Evolutionary conservation across 768 basidiomycete genomes (phyloP), one percentile per base, ranked within the genome.

Genomic region (Panaeolus papilionaceus): DNA sequence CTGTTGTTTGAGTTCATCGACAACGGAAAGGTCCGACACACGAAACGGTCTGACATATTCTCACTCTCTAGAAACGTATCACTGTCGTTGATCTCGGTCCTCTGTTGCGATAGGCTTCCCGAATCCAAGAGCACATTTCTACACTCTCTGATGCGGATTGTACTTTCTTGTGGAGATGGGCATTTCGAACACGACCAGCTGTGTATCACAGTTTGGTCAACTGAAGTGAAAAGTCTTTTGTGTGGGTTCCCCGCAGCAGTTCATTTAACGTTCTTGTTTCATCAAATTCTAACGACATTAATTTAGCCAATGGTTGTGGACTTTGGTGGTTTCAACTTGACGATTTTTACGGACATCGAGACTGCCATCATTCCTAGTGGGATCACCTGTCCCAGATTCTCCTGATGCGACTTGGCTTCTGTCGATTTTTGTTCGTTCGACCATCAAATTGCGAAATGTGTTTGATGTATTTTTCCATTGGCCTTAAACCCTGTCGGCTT

Each of bases 181-280:
- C 45, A 20, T 2, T 18, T 7, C 45, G 20, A 12, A 44, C 42
- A 44, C 47, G 20, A n/a, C 6, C 23, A 20, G 16, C n/a, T 23
- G 14, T 11, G 6, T 33, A 58, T 58, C 54, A 33, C 26, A 58
- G 33, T 33, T 18, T 33, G 33, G 28, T 12, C 26, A 14, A 9
- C 18, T 51, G 49, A 20, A 23, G 54, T 18, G 16, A 58, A 58
- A 58, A 58, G 8, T 28, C 14, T 58, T 58, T 16, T 33, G 26
- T 58, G 4, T 14, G 12, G 12, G 12, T 4, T 37, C 14, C 33
- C 54, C 26, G 54, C 54, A 58, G 54, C 54, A 16, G 6, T 28
- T 58, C 54, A 58, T 58, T 33, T 58, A 28, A 58, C 33, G 28
- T 58, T n/a, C 28, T 58, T 58, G 54, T 16, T 58, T 58, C 54